Conservation (phyloP, 805 yeast species). For the Cyberlindnera suaveolens region DNA sequence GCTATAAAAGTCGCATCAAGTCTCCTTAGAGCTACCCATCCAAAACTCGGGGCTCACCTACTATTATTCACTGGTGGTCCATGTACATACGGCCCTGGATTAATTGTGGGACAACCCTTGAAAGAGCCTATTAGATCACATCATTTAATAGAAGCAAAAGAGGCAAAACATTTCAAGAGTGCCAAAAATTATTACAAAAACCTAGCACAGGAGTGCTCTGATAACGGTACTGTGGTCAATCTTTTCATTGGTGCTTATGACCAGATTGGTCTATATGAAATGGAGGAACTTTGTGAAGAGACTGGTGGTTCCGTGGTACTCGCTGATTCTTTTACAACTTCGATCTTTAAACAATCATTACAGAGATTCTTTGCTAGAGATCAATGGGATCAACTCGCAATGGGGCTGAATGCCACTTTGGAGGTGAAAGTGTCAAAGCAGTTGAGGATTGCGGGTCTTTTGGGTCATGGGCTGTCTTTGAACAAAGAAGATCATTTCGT, state of each 20-base stretch:
- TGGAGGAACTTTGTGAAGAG: constrained; percentile 49
- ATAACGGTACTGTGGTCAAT: constrained; percentile 49
- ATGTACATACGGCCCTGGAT: constrained; percentile 61
- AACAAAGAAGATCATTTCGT: constrained; percentile 21
- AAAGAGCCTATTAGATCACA: constrained; percentile 65
- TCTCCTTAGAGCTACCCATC: constrained; percentile 31
- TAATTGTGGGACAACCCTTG: constrained; percentile 46
- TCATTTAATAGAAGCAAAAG: constrained; percentile 47
- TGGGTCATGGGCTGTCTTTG: constrained; percentile 57
- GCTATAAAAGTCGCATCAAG: constrained; percentile 46
- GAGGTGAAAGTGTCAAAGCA: constrained; percentile 48
- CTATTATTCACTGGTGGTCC: constrained; percentile 57
- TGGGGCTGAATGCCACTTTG: constrained; percentile 55
- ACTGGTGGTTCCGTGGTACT: constrained; percentile 62
- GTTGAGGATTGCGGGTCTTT: constrained; percentile 49
- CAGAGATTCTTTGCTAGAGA: constrained; percentile 42
- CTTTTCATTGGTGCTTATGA: constrained; percentile 62
- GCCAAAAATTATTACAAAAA: constrained; percentile 43
- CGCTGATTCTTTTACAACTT: constrained; percentile 60
- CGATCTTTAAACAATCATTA: constrained; percentile 63
- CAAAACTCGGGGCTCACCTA: constrained; percentile 48
- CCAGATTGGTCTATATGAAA: constrained; percentile 62
- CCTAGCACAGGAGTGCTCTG: constrained; percentile 41
- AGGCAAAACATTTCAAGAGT: constrained; percentile 32
- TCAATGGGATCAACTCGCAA: constrained; percentile 32